Conservation (phyloP, 768 basidiomycete species). For the Collybia sp. region DNA sequence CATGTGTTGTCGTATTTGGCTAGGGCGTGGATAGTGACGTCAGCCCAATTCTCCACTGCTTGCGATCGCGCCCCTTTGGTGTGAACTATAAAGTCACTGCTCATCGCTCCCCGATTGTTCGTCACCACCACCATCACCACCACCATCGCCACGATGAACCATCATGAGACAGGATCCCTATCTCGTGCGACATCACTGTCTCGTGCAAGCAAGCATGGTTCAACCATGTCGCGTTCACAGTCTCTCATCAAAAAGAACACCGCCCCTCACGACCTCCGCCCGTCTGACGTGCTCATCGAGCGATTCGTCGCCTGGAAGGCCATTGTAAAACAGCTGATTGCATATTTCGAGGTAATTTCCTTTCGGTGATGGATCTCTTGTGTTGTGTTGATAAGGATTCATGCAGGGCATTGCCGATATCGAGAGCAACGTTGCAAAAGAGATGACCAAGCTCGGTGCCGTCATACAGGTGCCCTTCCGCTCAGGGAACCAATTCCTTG, state of each 20-base stretch:
- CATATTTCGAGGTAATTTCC: conserved; percentile 69
- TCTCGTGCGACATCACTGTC: conserved; percentile 75
- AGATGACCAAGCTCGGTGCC: conserved; percentile 88
- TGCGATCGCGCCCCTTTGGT: background rate
- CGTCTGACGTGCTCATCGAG: conserved; percentile 95
- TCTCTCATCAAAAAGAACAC: conserved; percentile 94
- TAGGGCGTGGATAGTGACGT: conserved; percentile 3
- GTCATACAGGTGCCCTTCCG: conserved; percentile 98
- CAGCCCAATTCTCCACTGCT: background rate
- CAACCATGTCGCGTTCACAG: conserved; percentile 74
- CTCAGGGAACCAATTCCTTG: conserved; percentile 94
- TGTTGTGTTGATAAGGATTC: background rate
- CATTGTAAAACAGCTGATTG: conserved; percentile 93
- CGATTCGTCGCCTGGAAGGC: conserved; percentile 93
- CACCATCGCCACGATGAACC: conserved; percentile 12
- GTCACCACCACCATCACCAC: background rate
- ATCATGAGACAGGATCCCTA: conserved; percentile 42
- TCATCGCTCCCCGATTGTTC: background rate
- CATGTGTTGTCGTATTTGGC: background rate
- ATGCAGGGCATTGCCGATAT: conserved; percentile 66
- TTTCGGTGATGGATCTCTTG: background rate
- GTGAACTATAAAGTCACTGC: background rate
- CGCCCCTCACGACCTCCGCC: conserved; percentile 83
- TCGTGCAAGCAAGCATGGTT: conserved; percentile 56
- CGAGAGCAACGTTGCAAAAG: conserved; percentile 90